Evolutionary conservation across 805 yeast genomes (phyloP).

Genomic region (Blastobotrys robertii): DNA sequence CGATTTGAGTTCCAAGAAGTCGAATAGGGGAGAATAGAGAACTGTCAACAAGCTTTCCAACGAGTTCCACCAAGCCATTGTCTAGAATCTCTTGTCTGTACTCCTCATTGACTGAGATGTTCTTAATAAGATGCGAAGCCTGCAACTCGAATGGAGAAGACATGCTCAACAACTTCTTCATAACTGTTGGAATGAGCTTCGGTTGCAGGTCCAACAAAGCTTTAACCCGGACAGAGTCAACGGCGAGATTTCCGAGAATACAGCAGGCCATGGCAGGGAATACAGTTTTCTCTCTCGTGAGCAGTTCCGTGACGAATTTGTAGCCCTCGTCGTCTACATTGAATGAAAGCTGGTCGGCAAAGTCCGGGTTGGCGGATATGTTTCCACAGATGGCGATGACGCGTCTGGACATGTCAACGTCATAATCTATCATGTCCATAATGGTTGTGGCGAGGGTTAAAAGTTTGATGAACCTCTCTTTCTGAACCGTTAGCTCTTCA

Average conservation of each 20-base stretch:
- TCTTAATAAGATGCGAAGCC: constrained; percentile 13
- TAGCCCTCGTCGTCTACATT: background rate
- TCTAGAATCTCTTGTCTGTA: background rate
- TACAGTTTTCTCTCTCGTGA: background rate
- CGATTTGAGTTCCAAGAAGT: constrained; percentile 9
- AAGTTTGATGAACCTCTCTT: no score
- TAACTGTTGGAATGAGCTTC: background rate
- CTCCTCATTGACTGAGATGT: constrained; percentile 3
- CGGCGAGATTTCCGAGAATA: constrained; percentile 11
- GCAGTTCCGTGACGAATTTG: background rate
- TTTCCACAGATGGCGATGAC: background rate
- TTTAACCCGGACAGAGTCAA: constrained; percentile 1
- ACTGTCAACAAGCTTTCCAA: constrained; percentile 5
- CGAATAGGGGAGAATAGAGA: constrained; percentile 7
- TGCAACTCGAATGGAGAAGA: constrained; percentile 11
- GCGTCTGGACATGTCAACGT: no score
- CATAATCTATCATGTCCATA: no score
- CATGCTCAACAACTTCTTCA: constrained; percentile 1
- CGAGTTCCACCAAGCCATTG: constrained; percentile 5
- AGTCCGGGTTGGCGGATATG: constrained; percentile 3
- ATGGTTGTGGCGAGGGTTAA: no score
- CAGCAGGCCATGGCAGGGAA: constrained; percentile 2
- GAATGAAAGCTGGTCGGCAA: background rate
- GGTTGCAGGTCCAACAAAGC: constrained; percentile 2
- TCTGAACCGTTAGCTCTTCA: no score